A percentile compares a stretch with the other conserved stretches of the same genome.
These are phyloP conservation scores for Tirmania nivea DNA, from an alignment of 495 filamentous ascomycete species.

Conservation along the genomic window DNA sequence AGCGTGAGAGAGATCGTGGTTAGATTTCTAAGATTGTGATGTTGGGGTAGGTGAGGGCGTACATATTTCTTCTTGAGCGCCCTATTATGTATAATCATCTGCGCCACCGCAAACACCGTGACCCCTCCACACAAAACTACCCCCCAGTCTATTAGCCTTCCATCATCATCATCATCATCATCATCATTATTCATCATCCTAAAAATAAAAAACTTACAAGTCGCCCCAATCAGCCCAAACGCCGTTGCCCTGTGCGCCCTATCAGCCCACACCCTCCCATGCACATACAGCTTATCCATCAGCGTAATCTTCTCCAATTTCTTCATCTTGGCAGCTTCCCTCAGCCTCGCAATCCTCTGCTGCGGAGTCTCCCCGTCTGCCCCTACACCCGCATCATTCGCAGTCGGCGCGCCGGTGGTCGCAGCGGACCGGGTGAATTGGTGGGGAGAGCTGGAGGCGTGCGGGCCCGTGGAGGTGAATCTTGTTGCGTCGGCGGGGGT, in stretches of 20 bases:
- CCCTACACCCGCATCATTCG: conserved; percentile 15
- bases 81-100: conserved; percentile 77
- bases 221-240: conserved; percentile 50
- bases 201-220: conserved; percentile 33
- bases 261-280: conserved; percentile 57
- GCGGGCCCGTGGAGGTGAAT: conserved; percentile 80
- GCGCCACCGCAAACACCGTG: conserved; percentile 57
- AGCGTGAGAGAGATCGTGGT: background rate
- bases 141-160: background rate
- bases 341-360: conserved; percentile 69
- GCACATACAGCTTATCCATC: conserved; percentile 47
- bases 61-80: conserved; percentile 24
- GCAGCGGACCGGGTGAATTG: background rate
- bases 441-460: conserved; percentile 39
- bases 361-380: conserved; percentile 50
- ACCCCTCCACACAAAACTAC: conserved; percentile 49
- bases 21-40: no score
- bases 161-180: background rate
- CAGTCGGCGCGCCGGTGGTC: background rate
- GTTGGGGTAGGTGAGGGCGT: background rate
- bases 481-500: conserved; percentile 83
- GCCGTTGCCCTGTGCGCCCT: conserved; percentile 60
- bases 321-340: conserved; percentile 54
- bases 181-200: background rate
- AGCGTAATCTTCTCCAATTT: conserved; percentile 27